phyloP scores from a whole-genome alignment of 805 yeast genomes.

The Candida railenensis region DNA sequence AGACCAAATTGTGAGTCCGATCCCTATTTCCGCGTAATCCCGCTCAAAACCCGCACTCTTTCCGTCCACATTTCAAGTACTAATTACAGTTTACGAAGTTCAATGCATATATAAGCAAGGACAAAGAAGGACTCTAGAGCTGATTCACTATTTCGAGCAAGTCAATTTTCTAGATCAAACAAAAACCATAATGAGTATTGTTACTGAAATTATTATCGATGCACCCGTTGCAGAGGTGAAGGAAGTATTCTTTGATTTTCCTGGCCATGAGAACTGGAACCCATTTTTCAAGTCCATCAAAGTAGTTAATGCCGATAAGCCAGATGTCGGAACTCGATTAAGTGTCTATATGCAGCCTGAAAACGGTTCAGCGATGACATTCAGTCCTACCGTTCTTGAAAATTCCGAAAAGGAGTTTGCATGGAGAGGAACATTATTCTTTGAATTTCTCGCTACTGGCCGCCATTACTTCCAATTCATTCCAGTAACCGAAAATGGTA shows the following conservation, averaged over 20 bases:
- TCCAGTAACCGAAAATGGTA: constrained; percentile 5
- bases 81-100: too few relatives aligned
- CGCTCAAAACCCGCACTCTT: not conserved
- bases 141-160: too few relatives aligned
- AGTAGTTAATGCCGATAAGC: constrained; percentile 1
- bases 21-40: not conserved
- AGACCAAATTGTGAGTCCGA: too few relatives aligned
- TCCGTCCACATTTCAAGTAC: too few relatives aligned
- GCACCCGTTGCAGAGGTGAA: constrained; percentile 8
- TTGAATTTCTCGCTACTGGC: constrained; percentile 11
- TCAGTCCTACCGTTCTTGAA: constrained; percentile 8
- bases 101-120: too few relatives aligned
- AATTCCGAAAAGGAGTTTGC: constrained; percentile 4
- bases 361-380: constrained; percentile 4
- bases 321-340: constrained; percentile 8
- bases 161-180: too few relatives aligned
- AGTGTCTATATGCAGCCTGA: constrained; percentile 10
- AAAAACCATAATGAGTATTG: not conserved
- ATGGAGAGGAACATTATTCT: constrained; percentile 13
- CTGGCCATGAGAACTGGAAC: constrained; percentile 12
- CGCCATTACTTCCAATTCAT: constrained; percentile 11
- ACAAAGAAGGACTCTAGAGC: too few relatives aligned
- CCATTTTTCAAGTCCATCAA: constrained; percentile 11
- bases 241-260: constrained; percentile 9
- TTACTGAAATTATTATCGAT: constrained; percentile 9